These are phyloP conservation scores for Aspergillus mulundensis DNA, from an alignment of 495 filamentous ascomycete species.

Conservation along the genomic window DNA sequence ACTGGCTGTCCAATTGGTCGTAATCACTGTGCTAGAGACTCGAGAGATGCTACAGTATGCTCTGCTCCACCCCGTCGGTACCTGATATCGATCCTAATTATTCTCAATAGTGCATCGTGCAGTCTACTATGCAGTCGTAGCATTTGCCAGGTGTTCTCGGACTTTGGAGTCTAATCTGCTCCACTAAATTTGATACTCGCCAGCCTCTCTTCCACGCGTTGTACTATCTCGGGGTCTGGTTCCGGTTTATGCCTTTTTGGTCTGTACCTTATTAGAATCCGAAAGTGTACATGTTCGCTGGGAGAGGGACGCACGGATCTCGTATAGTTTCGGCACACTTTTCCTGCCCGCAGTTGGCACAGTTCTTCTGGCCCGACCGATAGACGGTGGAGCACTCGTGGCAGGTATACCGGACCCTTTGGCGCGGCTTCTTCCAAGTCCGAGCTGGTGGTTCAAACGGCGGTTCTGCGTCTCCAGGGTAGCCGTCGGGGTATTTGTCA, in stretches of 20 bases:
- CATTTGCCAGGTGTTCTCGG: neutral
- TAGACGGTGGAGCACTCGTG: slow-evolving; percentile 59
- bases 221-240: slow-evolving; percentile 61
- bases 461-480: slow-evolving; percentile 64
- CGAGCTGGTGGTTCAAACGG: slow-evolving; percentile 30
- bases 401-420: slow-evolving; percentile 57
- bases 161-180: neutral
- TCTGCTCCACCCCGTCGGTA: neutral
- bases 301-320: slow-evolving; percentile 44
- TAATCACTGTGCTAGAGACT: neutral
- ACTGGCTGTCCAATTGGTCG: neutral
- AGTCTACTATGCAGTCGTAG: neutral
- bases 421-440: slow-evolving; percentile 40
- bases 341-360: slow-evolving; percentile 58
- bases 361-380: slow-evolving; percentile 43
- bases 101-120: too few species aligned
- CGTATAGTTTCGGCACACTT: slow-evolving; percentile 46
- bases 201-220: slow-evolving; percentile 56
- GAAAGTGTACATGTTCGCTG: neutral
- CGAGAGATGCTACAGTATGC: neutral
- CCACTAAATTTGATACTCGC: slow-evolving; percentile 36
- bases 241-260: slow-evolving; percentile 58
- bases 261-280: slow-evolving; percentile 30
- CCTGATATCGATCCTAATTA: neutral
- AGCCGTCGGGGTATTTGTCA: slow-evolving; percentile 71